These are phyloP conservation scores for Desmodesmus armatus DNA, from an alignment of 139 green algal genomes.

Conservation along the genomic window DNA sequence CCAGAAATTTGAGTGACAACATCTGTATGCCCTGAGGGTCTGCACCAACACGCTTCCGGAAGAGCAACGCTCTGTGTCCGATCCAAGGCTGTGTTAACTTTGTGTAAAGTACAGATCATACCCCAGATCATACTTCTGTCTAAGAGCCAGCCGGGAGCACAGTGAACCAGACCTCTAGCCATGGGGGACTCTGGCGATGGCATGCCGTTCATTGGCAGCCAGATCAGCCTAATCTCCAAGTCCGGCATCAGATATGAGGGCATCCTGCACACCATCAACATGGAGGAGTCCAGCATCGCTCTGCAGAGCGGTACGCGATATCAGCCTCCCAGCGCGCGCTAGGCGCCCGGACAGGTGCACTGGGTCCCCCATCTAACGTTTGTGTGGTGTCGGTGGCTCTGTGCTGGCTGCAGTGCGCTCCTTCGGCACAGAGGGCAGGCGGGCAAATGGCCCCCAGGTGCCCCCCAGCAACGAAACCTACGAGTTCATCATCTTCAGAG, in stretches of 20 bases:
- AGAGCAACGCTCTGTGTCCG: no score
- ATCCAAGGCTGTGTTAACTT: no score
- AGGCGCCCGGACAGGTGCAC: background rate
- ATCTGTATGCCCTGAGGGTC: no score
- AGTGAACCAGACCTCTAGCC: no score
- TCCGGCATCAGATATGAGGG: slow-evolving; percentile 93
- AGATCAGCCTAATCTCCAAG: slow-evolving; percentile 89
- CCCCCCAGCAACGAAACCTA: slow-evolving; percentile 86
- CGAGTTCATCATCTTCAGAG: slow-evolving; percentile 95
- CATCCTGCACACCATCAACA: slow-evolving; percentile 90
- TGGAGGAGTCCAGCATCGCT: slow-evolving; percentile 89
- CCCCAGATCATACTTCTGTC: no score
- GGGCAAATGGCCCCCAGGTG: slow-evolving; percentile 79
- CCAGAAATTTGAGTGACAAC: no score
- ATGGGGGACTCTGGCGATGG: slow-evolving; percentile 29
- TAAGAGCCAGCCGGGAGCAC: no score
- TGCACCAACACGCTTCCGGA: no score
- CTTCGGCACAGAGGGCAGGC: slow-evolving; percentile 93
- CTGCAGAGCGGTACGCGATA: slow-evolving; percentile 84
- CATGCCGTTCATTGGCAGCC: slow-evolving; percentile 38
- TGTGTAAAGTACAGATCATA: no score
- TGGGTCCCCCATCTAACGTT: background rate
- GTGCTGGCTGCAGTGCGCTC: slow-evolving; percentile 87
- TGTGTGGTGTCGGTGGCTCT: no score
- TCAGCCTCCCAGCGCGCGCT: no score